Evolutionary conservation across 2,329 filamentous ascomycete species (phyloP), one percentile per base, ranked within the genome.

Genomic region (Ciborinia camelliae): DNA sequence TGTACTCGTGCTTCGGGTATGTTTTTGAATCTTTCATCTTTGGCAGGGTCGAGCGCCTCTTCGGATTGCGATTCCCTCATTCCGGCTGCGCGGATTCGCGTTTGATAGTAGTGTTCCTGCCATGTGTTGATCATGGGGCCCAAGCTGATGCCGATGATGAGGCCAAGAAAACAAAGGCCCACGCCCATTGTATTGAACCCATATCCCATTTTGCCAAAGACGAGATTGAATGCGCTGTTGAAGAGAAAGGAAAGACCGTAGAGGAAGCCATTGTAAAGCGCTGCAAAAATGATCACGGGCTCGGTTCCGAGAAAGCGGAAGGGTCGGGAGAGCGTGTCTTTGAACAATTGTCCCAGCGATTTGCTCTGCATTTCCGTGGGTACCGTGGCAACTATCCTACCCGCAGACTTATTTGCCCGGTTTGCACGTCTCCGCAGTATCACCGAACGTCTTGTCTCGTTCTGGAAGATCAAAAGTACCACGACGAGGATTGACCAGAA

Each of bases 261-360:
- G 69, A 84, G 81, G 68, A 88, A 80, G 64, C 80, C 81, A 12
- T 81, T 84, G 75, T 88, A 89, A 48, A 86, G 65, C 69, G 86
- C 82, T 1, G 84, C 80, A 72, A 88, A 87, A 67, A 86, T 73
- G 67, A 89, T 80, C 14, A 85, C 82, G 0, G 85, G 84, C 65
- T 88, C 84, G 70, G 84, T 82, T 71, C 85, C 66, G 12, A 80
- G 84, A 68, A 88, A 84, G 71, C 84, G 78, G 20, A 83, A 74
- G 0, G 81, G 81, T n/a, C 67, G 60, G n/a, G 58, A 63, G 7
- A 68, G 51, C 2, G 63, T 65, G 14, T 52, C 62, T 47, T 66
- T 45, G 20, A 64, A 43, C 9, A 69, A 26, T 7, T 64, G 53
- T 23, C 43, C 62, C 20, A 64, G 20, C 3, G 62, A 51, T n/a